Evolutionary conservation across 2,329 filamentous ascomycete species (phyloP), one percentile per base, ranked within the genome.

Genomic region (Colletotrichum trifolii): DNA sequence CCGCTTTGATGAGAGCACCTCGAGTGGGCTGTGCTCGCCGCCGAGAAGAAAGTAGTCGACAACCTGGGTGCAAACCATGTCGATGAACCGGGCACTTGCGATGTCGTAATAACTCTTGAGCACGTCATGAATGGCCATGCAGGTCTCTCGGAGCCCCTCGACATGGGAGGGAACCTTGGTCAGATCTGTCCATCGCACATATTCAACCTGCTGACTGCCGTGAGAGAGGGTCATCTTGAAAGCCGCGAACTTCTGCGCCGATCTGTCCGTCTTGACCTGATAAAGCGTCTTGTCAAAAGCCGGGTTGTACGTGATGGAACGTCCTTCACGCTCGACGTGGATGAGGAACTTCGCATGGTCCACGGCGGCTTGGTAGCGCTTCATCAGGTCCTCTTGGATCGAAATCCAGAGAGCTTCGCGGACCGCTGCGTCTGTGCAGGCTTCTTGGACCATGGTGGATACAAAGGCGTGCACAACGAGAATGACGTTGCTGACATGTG

Each of bases 21-120:
- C 78, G 1, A 90, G 75, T 0, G 88, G 88, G 6, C 84, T 84
- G 0, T 78, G 66, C 0, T 79, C 70, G 0, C 84, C 82, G 1
- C 73, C 75, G 0, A 91, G 73, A 0, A 92, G 78, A 64, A 80
- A 80, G 69, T 87, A 75, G 46, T 85, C 82, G 2, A 85, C 77
- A 0, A 82, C 86, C 67, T 91, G 89, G 65, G 83, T 82, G 70
- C 81, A 87, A 2, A 93, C 73, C 4, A 79, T 83, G 68, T 92
- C 89, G 1, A 90, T 81, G 64, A 92, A 90, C 0, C 88, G 83
- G 69, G 85, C 85, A 12, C 78, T 79, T 0, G 87, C 81, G 2
- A 90, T 83, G 33, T 85, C 81, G 76, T 92, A 91, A 73, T 89
- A 92, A 1, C 83, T 79, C 45, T 80, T 73, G 0, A 92, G 77